Conservation (phyloP, 164 flowering plant genomes). For the Vitis riparia region DNA sequence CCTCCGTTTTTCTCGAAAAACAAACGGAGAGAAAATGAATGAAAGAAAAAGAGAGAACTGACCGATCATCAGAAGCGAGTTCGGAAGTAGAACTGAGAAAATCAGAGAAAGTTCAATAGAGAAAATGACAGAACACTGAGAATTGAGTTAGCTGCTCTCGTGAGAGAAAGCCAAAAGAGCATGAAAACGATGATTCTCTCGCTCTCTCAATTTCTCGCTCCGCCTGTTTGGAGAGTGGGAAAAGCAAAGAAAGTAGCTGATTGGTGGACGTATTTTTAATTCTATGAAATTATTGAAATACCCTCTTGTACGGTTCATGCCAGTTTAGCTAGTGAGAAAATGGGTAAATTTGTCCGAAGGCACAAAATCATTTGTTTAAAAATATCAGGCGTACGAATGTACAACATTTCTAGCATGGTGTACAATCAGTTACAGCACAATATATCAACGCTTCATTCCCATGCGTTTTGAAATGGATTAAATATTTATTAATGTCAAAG, state of each 20-base stretch:
- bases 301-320: background rate
- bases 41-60: slow-evolving; percentile 5
- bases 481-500: too few species aligned
- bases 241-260: slow-evolving; percentile 2
- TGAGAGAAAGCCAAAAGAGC: background rate
- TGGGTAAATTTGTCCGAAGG: too few species aligned
- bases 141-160: background rate
- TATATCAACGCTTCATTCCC: too few species aligned
- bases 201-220: background rate
- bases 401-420: too few species aligned
- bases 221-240: slow-evolving; percentile 15
- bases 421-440: too few species aligned
- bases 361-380: too few species aligned
- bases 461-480: too few species aligned
- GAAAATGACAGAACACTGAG: slow-evolving; percentile 13
- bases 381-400: too few species aligned
- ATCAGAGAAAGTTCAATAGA: slow-evolving; percentile 4
- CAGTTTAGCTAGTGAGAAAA: too few species aligned
- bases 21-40: background rate
- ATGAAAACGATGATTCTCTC: background rate
- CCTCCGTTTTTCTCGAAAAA: too few species aligned
- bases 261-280: background rate
- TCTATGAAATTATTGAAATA: background rate
- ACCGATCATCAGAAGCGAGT: slow-evolving; percentile 15
- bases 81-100: slow-evolving; percentile 9